phyloP scores from a whole-genome alignment of 108 stramenopile species.

The Skeletonema menzelii region DNA sequence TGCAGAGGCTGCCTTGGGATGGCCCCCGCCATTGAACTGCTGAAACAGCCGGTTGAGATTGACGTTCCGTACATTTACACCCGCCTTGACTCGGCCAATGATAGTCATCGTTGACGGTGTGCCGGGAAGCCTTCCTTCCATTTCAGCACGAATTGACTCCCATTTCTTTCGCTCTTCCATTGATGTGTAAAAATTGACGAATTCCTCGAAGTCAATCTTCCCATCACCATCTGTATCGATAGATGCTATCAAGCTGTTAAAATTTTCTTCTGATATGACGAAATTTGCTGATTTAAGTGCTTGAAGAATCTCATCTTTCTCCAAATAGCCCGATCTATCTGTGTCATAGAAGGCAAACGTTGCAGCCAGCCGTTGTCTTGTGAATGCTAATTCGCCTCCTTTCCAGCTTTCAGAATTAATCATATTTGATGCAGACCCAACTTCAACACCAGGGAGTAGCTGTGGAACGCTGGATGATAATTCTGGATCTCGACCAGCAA shows the following conservation, averaged over 20 bases:
- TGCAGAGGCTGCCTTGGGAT: conserved; percentile 88
- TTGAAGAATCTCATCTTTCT: conserved; percentile 60
- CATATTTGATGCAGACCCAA: conserved; percentile 19
- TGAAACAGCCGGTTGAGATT: conserved; percentile 82
- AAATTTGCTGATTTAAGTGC: conserved; percentile 62
- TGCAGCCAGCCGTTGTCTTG: conserved; percentile 55
- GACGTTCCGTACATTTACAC: conserved; percentile 76
- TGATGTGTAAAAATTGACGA: conserved; percentile 61
- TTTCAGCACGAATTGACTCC: conserved; percentile 18
- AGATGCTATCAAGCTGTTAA: conserved; percentile 45
- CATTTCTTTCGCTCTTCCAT: conserved; percentile 45
- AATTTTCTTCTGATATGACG: conserved; percentile 54
- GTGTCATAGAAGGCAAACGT: conserved; percentile 80
- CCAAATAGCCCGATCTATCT: conserved; percentile 73
- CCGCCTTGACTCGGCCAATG: conserved; percentile 85
- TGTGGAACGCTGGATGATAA: conserved; percentile 6
- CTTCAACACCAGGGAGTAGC: conserved; percentile 13
- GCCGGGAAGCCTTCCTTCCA: conserved; percentile 27
- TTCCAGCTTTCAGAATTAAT: conserved; percentile 61
- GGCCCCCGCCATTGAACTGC: conserved; percentile 82
- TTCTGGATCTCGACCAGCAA: conserved; percentile 11
- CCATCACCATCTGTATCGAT: conserved; percentile 81
- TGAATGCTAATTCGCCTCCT: conserved; percentile 56
- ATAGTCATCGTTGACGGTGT: conserved; percentile 74
- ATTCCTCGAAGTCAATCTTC: conserved; percentile 79